Base-by-base conservation (phyloP, 1,284 basidiomycete genomes). In the Chalciporus sp. region DNA sequence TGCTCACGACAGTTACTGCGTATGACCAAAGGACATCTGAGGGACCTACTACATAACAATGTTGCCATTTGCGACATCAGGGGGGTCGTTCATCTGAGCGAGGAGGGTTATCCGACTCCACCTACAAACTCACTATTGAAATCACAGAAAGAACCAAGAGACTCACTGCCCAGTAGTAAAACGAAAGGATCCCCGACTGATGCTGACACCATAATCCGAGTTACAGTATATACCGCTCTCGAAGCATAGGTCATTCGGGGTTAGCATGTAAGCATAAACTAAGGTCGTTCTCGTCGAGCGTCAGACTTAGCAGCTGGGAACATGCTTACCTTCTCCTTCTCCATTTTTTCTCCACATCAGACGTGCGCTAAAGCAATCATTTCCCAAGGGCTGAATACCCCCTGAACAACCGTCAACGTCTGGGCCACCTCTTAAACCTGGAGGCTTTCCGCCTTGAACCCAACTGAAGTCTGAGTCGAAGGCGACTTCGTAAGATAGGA, bases 381-480 rank as follows among this genome's bases (percentile, higher is more conserved):
- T 62, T 23, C 87, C 88, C 43, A 76, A 74, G 1, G 78, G 68
- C 53, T 86, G 63, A 52, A 82, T 79, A 12, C 88, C 88, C 27
- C 86, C 87, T 49, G 82, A 84, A 66, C 87, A 89, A 62, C 79
- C 76, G 63, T 82, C 71, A 3, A 77, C 73, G 47, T 77, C 76
- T 31, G 81, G 72, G 0, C 87, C 88, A 11, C 88, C 86, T 63
- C 86, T 79, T 33, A 90, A 65, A 3, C 87, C 88, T 1, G 88
- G 88, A 10, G 90, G 73, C 69, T 90, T 89, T 20, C 87, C 88
- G 23, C 83, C 87, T 61, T 81, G 79, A n/a, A 86, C 86, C 80
- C 83, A 90, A 59, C 88, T 77, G 62, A 88, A 89, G 57, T 70
- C 71, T 0, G 71, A 54, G 58, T 85, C 84, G 64, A 91, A 89